Conservation (phyloP, 805 yeast genomes). For the Yarrowia bubula region DNA sequence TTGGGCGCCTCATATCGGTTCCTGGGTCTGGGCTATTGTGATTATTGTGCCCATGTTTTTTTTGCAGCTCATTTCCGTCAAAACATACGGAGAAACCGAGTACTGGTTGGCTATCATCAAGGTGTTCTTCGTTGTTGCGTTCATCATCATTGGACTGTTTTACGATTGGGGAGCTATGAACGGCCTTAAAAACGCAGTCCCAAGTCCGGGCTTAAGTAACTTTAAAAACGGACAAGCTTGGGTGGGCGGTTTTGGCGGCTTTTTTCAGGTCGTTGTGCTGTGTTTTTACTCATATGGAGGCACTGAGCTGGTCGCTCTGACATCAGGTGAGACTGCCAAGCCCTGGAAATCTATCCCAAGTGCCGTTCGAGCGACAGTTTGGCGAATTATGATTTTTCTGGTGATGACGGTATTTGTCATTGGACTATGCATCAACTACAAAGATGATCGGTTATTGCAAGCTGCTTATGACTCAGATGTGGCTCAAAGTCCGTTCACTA, state of each 20-base stretch:
- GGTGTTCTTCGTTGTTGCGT: slow-evolving; percentile 61
- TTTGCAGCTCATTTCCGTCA: slow-evolving; percentile 51
- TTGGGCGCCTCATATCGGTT: slow-evolving; percentile 49
- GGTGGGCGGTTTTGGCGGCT: slow-evolving; percentile 30
- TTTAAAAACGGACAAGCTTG: slow-evolving; percentile 30
- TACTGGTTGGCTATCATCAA: slow-evolving; percentile 66
- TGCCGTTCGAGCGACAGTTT: slow-evolving; percentile 53
- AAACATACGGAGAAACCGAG: slow-evolving; percentile 54
- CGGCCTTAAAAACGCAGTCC: background rate
- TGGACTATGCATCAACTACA: slow-evolving; percentile 56
- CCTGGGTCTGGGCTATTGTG: slow-evolving; percentile 52
- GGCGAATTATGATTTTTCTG: slow-evolving; percentile 50
- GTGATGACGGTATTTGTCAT: slow-evolving; percentile 52
- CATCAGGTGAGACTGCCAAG: slow-evolving; percentile 57
- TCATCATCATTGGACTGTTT: slow-evolving; percentile 51
- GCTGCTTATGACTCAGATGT: slow-evolving; percentile 41
- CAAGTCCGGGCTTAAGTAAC: slow-evolving; percentile 46
- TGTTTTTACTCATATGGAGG: slow-evolving; percentile 57
- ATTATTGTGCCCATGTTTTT: slow-evolving; percentile 51
- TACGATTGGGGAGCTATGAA: slow-evolving; percentile 54
- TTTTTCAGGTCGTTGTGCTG: slow-evolving; percentile 47
- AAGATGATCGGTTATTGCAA: slow-evolving; percentile 46
- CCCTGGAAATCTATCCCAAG: slow-evolving; percentile 56
- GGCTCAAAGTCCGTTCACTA: slow-evolving; percentile 48
- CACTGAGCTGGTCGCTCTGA: slow-evolving; percentile 54